Evolutionary conservation across 1,284 basidiomycete species (phyloP).

Genomic region (Leccinum pseudoinsigne): DNA sequence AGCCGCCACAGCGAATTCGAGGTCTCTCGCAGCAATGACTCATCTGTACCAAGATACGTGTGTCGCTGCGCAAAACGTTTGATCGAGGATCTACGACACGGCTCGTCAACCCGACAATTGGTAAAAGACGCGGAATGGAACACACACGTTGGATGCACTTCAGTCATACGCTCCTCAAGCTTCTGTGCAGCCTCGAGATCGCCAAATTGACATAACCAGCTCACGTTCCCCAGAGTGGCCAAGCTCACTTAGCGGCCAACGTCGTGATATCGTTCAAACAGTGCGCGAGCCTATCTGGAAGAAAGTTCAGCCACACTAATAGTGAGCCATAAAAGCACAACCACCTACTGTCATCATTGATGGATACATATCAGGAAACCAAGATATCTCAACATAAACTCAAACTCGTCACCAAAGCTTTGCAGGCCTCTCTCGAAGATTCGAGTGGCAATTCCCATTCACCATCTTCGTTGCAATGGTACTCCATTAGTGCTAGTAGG

Average conservation of each 20-base stretch:
- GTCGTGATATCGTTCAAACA: constrained; percentile 87
- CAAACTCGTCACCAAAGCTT: constrained; percentile 78
- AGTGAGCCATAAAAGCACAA: background rate
- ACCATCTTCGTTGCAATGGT: constrained; percentile 86
- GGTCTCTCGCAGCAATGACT: constrained; percentile 83
- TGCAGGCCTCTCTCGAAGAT: constrained; percentile 96
- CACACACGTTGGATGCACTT: constrained; percentile 77
- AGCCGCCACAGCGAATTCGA: constrained; percentile 68
- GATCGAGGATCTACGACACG: constrained; percentile 73
- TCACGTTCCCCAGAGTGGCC: constrained; percentile 95
- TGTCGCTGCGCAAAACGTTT: constrained; percentile 91
- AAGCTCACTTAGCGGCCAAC: constrained; percentile 79
- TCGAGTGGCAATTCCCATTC: constrained; percentile 76
- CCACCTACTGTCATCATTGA: constrained; percentile 92
- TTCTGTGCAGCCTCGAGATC: constrained; percentile 89
- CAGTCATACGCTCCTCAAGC: constrained; percentile 85
- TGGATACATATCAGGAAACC: constrained; percentile 81
- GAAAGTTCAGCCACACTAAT: constrained; percentile 4
- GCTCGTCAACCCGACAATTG: background rate
- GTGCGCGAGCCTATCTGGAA: constrained; percentile 65
- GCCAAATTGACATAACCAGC: constrained; percentile 90
- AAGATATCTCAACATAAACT: constrained; percentile 84
- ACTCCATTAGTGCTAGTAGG: constrained; percentile 86
- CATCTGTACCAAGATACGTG: constrained; percentile 84
- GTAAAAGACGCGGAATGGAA: background rate